A percentile compares a stretch with the other conserved stretches of the same genome.
Evolutionary conservation across 257 asterid species (phyloP).

Genomic region (Galeopsis tetrahit): DNA sequence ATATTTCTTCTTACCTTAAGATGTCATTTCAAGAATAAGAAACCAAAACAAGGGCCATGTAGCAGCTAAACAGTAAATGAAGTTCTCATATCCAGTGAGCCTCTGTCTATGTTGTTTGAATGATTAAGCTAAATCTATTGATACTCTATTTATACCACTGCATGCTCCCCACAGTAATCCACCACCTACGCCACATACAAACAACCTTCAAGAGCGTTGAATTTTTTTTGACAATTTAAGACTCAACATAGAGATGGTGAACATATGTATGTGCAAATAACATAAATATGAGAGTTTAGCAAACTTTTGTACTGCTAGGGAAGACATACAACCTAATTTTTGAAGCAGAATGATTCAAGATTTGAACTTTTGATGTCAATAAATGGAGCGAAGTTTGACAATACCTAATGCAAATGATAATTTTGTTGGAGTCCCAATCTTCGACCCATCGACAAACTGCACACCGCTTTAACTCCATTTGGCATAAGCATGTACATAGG

Average conservation of each 20-base stretch:
- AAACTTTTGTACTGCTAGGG: constrained; percentile 1
- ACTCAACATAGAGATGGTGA: background rate
- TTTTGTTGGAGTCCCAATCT: constrained; percentile 99
- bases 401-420: constrained; percentile 72
- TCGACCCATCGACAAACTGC: constrained; percentile 99
- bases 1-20: too few relatives aligned
- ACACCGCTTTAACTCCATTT: constrained; percentile 98
- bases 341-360: constrained; percentile 7
- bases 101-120: too few relatives aligned
- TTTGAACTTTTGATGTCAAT: background rate
- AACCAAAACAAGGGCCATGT: too few relatives aligned
- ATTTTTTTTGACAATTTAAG: background rate
- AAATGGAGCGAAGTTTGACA: constrained; percentile 21
- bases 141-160: too few relatives aligned
- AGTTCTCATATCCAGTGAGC: too few relatives aligned
- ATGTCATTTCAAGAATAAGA: too few relatives aligned
- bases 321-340: constrained; percentile 27
- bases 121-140: too few relatives aligned
- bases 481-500: constrained; percentile 83
- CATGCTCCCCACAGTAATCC: background rate
- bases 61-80: too few relatives aligned
- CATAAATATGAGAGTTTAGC: constrained; percentile 5
- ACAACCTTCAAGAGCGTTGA: background rate
- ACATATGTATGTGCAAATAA: background rate
- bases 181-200: background rate